Conservation (phyloP, 768 basidiomycete species). For the Calocybe gangraenosa region DNA sequence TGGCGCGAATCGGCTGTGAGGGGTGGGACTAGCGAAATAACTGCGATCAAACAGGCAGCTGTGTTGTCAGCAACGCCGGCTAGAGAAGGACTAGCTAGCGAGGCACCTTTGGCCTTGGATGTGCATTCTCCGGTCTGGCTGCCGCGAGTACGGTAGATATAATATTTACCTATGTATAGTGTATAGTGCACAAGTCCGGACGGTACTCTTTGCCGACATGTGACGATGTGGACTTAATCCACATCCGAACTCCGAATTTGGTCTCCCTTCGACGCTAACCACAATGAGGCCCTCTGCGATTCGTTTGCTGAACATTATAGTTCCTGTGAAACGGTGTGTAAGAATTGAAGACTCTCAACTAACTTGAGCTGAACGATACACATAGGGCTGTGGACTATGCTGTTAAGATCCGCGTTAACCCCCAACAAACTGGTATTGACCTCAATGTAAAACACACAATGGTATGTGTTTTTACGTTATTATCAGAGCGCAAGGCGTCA, state of each 20-base stretch:
- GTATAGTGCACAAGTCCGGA: no score
- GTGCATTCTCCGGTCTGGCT: conserved; percentile 22
- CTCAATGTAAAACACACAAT: conserved; percentile 98
- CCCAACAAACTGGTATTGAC: conserved; percentile 93
- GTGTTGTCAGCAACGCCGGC: conserved; percentile 39
- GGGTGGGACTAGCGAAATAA: conserved; percentile 24
- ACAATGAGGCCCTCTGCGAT: conserved; percentile 72
- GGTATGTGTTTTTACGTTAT: conserved; percentile 44
- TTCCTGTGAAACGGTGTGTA: conserved; percentile 84
- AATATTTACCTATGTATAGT: no score
- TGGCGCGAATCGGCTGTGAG: conserved; percentile 22
- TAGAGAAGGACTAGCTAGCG: conserved; percentile 23
- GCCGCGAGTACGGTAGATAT: no score
- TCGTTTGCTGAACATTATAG: conserved; percentile 82
- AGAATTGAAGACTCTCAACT: neutral
- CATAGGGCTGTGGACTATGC: conserved; percentile 91
- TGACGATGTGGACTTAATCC: conserved; percentile 18
- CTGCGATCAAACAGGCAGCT: conserved; percentile 42
- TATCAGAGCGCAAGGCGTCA: conserved; percentile 1
- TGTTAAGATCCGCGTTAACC: conserved; percentile 96
- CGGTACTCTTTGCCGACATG: conserved; percentile 6
- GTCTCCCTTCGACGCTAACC: conserved; percentile 6
- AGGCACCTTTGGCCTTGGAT: conserved; percentile 25
- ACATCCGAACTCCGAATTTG: conserved; percentile 14
- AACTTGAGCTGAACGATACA: neutral